Conservation (phyloP, 1,284 basidiomycete species). For the Schizophyllum amplum region DNA sequence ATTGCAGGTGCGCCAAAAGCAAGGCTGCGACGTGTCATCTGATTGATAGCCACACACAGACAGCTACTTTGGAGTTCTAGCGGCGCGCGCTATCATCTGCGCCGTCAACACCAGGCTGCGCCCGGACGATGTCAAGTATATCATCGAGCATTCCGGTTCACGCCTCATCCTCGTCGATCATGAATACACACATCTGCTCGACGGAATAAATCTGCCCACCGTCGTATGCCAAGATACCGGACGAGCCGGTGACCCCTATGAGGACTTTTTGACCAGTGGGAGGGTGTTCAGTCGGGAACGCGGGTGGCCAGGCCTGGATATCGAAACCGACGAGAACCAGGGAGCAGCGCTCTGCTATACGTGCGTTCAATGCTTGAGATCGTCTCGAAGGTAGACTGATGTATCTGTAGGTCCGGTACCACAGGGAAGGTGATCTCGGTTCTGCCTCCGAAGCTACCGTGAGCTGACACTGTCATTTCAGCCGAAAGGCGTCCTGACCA, state of each 20-base stretch:
- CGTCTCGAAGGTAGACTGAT: not conserved
- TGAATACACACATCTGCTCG: constrained; percentile 57
- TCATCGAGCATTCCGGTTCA: constrained; percentile 71
- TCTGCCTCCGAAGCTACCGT: not conserved
- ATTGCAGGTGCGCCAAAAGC: constrained; percentile 48
- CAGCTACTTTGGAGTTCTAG: constrained; percentile 69
- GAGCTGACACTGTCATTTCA: constrained; percentile 20
- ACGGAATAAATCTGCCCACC: constrained; percentile 40
- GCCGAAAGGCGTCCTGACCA: constrained; percentile 80
- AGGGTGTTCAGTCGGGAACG: constrained; percentile 55
- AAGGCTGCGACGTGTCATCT: not conserved
- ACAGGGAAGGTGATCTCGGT: constrained; percentile 57
- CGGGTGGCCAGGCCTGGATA: constrained; percentile 71
- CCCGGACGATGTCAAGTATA: constrained; percentile 69
- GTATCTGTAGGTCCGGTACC: constrained; percentile 60
- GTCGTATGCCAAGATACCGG: constrained; percentile 73
- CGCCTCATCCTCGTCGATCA: constrained; percentile 71
- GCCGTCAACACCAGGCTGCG: constrained; percentile 81
- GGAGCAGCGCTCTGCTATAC: constrained; percentile 74
- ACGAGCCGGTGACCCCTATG: constrained; percentile 66
- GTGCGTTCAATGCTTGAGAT: constrained; percentile 36
- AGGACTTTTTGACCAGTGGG: constrained; percentile 63
- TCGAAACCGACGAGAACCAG: constrained; percentile 63
- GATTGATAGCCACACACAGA: constrained; percentile 40
- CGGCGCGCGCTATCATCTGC: constrained; percentile 67